Base-by-base conservation (phyloP, 1,139 yeast genomes). In the Kodamaea sp. region DNA sequence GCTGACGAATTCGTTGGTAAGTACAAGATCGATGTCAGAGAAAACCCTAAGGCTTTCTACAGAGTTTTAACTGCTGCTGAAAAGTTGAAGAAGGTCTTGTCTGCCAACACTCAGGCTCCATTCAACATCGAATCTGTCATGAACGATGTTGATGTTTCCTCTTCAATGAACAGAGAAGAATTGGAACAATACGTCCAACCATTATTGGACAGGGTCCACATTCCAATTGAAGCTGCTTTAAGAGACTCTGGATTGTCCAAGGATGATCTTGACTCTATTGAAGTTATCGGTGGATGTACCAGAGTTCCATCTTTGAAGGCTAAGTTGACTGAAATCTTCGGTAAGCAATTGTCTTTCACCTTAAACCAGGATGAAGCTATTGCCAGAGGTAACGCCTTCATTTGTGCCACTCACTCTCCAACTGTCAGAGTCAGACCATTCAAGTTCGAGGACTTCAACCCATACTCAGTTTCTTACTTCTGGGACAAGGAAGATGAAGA, bases 371-470 rank as follows among this genome's bases (percentile, higher is more conserved):
- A 92, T 62, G 99, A 92, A 77, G 97, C 98, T 46, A 84, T 90
- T 63, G 97, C 98, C 43, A 86, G 94, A 68, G 99, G 99, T 75
- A 95, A 96, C 53, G 97, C 99, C 37, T 94, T 92, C 70, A 87
- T 94, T 58, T 92, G 98, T 69, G 99, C 98, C 53, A 87, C 90
- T 70, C 97, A 90, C 77, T 92, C 98, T 20, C 98, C 98, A 68
- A 90, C 97, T 49, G 82, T 92, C 57, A 86, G 98, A 73, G 98
- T 94, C 38, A 85, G 97, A 71, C 97, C 97, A 53, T 92, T 92
- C 83, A 92, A 90, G 72, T 92, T 90, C 60, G 97, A 92, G 73
- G 99, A 92, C 66, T 73, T 83, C 63, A 90, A 90, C 80, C 85
- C 82, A 54, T 78, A 80, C 79, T 80, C 96, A 29, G 97, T 94